These are phyloP conservation scores for Barnettozyma sp. DNA, from an alignment of 805 yeast species.

Conservation along the genomic window DNA sequence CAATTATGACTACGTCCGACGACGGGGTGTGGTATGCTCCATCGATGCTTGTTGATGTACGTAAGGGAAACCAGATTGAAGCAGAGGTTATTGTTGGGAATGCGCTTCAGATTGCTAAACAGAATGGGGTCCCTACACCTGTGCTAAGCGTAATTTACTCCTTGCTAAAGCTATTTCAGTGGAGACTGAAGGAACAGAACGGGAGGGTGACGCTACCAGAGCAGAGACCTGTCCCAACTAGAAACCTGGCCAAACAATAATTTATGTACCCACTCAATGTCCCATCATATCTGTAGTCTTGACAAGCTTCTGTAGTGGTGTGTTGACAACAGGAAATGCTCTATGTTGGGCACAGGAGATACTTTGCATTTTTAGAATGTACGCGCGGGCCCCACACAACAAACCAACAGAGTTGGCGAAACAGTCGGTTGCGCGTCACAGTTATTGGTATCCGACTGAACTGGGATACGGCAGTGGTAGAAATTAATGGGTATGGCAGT, in stretches of 20 bases:
- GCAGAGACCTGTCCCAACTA: constrained; percentile 28
- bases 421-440: no score
- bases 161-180: constrained; percentile 56
- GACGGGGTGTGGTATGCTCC: constrained; percentile 57
- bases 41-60: constrained; percentile 65
- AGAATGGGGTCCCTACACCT: constrained; percentile 48
- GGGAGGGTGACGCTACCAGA: constrained; percentile 42
- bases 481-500: no score
- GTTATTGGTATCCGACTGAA: no score
- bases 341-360: no score
- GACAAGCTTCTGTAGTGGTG: no score
- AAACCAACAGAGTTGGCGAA: no score
- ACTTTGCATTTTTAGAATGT: no score
- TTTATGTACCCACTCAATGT: background rate
- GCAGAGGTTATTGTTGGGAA: constrained; percentile 68
- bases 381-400: no score
- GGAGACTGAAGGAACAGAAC: constrained; percentile 48
- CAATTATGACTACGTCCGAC: constrained; percentile 48
- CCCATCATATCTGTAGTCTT: background rate
- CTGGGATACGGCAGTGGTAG: no score
- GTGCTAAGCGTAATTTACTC: constrained; percentile 49
- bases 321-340: no score
- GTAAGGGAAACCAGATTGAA: constrained; percentile 63
- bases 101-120: constrained; percentile 43
- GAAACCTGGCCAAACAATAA: constrained; percentile 4